Conservation (phyloP, 2,329 filamentous ascomycete genomes). For the Dactylellina cionopaga region DNA sequence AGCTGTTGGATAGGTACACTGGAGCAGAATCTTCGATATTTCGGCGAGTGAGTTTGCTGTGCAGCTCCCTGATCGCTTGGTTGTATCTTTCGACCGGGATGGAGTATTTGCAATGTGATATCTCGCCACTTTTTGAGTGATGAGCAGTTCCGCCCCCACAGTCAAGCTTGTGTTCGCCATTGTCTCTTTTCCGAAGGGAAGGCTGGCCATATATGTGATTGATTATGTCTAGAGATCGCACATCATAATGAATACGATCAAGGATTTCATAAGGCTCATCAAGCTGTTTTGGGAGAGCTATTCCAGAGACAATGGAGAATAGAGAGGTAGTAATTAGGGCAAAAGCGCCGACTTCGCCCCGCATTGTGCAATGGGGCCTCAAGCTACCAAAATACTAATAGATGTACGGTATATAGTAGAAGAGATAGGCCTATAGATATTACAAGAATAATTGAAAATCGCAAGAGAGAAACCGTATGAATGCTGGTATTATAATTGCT, state of each 20-base stretch:
- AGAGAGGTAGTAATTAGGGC: background rate
- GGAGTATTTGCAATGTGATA: slow-evolving; percentile 21
- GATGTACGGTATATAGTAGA: too few relatives aligned
- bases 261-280: background rate
- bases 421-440: too few relatives aligned
- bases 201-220: slow-evolving; percentile 33
- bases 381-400: too few relatives aligned
- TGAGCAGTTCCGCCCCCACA: slow-evolving; percentile 4
- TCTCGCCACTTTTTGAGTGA: background rate
- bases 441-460: too few relatives aligned
- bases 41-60: slow-evolving; percentile 2
- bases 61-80: slow-evolving; percentile 16
- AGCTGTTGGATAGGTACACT: slow-evolving; percentile 8
- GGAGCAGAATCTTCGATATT: background rate
- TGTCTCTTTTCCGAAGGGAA: slow-evolving; percentile 3
- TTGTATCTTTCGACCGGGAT: slow-evolving; percentile 19
- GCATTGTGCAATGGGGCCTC: too few relatives aligned
- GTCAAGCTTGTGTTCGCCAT: background rate
- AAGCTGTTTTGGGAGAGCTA: background rate
- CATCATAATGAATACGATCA: slow-evolving; percentile 19
- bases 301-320: background rate
- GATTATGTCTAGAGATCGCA: slow-evolving; percentile 18
- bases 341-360: too few relatives aligned
- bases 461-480: too few relatives aligned
- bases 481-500: too few relatives aligned